Evolutionary conservation across 345 rosid genomes (phyloP).

Genomic region (Camelina sativa): DNA sequence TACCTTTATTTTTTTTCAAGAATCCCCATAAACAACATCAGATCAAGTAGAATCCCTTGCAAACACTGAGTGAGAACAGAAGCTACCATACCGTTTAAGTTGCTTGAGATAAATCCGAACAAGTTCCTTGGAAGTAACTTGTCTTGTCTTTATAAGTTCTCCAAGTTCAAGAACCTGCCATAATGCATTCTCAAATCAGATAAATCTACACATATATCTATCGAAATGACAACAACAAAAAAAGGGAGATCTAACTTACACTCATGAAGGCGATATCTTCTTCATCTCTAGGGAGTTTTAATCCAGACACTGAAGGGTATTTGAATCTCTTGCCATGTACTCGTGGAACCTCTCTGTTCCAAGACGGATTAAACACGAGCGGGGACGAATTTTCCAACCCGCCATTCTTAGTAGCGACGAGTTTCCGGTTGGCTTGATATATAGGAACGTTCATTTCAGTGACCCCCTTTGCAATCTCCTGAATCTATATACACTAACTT

Average conservation of each 20-base stretch:
- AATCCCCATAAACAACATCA: conserved; percentile 22
- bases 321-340: conserved; percentile 47
- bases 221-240: not conserved
- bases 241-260: conserved; percentile 45
- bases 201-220: not conserved
- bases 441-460: conserved; percentile 65
- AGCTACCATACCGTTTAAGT: conserved; percentile 60
- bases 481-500: conserved; percentile 32
- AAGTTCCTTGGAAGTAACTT: conserved; percentile 75
- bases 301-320: conserved; percentile 49
- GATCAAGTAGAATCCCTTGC: conserved; percentile 3
- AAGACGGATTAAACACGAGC: conserved; percentile 65
- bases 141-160: conserved; percentile 69
- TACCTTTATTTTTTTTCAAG: conserved; percentile 53
- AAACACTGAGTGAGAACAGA: conserved; percentile 2
- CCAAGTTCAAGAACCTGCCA: conserved; percentile 82
- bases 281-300: conserved; percentile 54
- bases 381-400: conserved; percentile 74
- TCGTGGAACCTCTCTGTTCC: conserved; percentile 49
- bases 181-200: conserved; percentile 25
- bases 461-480: conserved; percentile 66
- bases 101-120: conserved; percentile 60
- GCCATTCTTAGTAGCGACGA: conserved; percentile 70
- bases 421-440: conserved; percentile 60
- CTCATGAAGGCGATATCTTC: conserved; percentile 88